Percentiles rank a stretch among this genome's conserved stretches.
These are phyloP conservation scores for Clitopilus passeckerianus DNA, from an alignment of 768 basidiomycete genomes.

Conservation along the genomic window DNA sequence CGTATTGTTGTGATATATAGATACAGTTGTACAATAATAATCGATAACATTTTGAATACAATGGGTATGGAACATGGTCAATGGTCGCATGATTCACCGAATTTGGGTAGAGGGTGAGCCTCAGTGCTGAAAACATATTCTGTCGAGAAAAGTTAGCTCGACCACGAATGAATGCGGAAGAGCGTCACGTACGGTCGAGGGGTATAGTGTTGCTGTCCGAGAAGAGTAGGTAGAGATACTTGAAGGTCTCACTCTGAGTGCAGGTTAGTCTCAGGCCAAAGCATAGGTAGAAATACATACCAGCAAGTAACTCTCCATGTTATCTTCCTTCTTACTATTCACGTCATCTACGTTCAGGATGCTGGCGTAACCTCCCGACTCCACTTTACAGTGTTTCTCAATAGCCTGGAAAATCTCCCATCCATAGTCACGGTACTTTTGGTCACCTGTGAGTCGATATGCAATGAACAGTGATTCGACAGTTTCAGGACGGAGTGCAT, in stretches of 20 bases:
- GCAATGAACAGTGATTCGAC: slow-evolving; percentile 92
- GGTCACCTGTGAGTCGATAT: slow-evolving; percentile 82
- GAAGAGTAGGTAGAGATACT: slow-evolving; percentile 91
- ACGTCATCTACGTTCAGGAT: slow-evolving; percentile 82
- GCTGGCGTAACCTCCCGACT: slow-evolving; percentile 80
- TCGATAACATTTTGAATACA: not conserved
- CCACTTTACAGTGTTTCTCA: slow-evolving; percentile 73
- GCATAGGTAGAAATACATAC: slow-evolving; percentile 46
- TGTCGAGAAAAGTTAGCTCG: not conserved
- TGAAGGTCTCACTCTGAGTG: slow-evolving; percentile 78
- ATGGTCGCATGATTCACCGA: not conserved
- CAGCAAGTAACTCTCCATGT: slow-evolving; percentile 96
- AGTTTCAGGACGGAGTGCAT: slow-evolving; percentile 93
- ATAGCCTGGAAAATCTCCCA: slow-evolving; percentile 93
- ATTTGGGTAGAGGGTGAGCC: not conserved
- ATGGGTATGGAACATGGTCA: not conserved
- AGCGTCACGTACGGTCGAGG: slow-evolving; percentile 54
- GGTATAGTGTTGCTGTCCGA: slow-evolving; percentile 72
- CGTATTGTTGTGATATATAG: not conserved
- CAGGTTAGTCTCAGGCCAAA: too few relatives aligned
- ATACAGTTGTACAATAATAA: not conserved
- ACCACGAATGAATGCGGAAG: not conserved
- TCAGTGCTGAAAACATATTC: not conserved
- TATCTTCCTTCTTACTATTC: slow-evolving; percentile 66
- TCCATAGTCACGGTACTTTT: slow-evolving; percentile 74